Evolutionary conservation across 805 yeast genomes (phyloP).

Genomic region (Torulaspora maleeae): DNA sequence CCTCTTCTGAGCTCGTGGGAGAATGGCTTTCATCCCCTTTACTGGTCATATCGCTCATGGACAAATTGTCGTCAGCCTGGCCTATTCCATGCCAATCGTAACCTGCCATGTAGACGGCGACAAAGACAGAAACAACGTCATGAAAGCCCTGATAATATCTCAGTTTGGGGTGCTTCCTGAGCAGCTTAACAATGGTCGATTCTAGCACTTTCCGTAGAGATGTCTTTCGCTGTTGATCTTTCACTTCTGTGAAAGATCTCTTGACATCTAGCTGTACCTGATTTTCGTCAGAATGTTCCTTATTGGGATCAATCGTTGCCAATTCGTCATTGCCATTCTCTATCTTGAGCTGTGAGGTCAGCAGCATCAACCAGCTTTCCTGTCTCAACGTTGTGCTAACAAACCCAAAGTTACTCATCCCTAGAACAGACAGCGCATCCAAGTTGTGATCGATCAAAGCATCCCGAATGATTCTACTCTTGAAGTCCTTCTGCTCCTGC

Average conservation of each 20-base stretch:
- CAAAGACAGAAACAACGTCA: slow-evolving; percentile 69
- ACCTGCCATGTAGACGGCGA: slow-evolving; percentile 44
- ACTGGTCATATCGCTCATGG: slow-evolving; percentile 20
- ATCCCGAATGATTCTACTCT: slow-evolving; percentile 14
- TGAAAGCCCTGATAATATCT: slow-evolving; percentile 91
- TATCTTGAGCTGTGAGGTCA: slow-evolving; percentile 24
- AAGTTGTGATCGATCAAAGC: slow-evolving; percentile 17
- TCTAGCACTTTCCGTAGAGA: slow-evolving; percentile 25
- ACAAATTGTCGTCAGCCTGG: slow-evolving; percentile 9
- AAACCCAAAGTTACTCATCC: slow-evolving; percentile 26
- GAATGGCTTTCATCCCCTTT: slow-evolving; percentile 13
- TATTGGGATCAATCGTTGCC: slow-evolving; percentile 18
- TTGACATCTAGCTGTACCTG: slow-evolving; percentile 78
- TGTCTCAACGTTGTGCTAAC: slow-evolving; percentile 18
- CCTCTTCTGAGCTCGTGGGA: slow-evolving; percentile 6
- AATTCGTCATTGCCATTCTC: background rate
- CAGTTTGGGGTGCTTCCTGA: slow-evolving; percentile 57
- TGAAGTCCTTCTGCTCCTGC: slow-evolving; percentile 13
- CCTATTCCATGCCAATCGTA: slow-evolving; percentile 5
- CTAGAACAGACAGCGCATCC: slow-evolving; percentile 17
- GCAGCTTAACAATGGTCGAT: slow-evolving; percentile 46
- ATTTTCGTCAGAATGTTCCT: slow-evolving; percentile 59
- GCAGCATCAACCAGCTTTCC: slow-evolving; percentile 29
- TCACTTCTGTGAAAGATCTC: slow-evolving; percentile 52
- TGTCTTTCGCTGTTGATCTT: slow-evolving; percentile 19